A percentile compares a stretch with the other conserved stretches of the same genome.
Evolutionary conservation across 2,329 filamentous ascomycete genomes (phyloP).

Genomic region (Aspergillus carbonarius): DNA sequence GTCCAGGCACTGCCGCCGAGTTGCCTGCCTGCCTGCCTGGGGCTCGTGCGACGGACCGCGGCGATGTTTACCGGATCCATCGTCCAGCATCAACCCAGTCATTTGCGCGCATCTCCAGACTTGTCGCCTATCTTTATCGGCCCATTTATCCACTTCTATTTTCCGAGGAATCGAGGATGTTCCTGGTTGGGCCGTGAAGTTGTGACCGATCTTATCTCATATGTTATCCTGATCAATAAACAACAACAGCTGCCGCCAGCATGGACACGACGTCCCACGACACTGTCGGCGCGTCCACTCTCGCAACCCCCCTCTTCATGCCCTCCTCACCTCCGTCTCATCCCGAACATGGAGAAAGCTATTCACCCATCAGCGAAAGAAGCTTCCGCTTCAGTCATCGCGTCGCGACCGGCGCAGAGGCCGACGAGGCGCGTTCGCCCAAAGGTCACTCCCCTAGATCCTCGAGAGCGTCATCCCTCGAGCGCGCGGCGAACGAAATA

Average conservation of each 20-base stretch:
- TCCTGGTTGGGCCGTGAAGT: neutral
- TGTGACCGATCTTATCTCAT: neutral
- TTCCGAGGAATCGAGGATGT: neutral
- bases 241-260: conserved; percentile 11
- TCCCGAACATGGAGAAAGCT: conserved; percentile 17
- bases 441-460: conserved; percentile 13
- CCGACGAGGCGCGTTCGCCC: conserved; percentile 13
- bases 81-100: neutral
- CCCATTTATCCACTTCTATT: neutral
- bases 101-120: neutral
- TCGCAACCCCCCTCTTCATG: conserved; percentile 39
- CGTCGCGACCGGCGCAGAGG: neutral
- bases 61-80: neutral
- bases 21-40: neutral
- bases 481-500: conserved; percentile 32
- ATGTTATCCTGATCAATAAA: neutral
- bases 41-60: neutral
- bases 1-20: neutral
- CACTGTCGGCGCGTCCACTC: conserved; percentile 41
- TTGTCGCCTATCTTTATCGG: neutral
- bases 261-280: conserved; percentile 45
- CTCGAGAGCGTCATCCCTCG: conserved; percentile 22
- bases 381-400: conserved; percentile 19
- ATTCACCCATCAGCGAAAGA: conserved; percentile 23
- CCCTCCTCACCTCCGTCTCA: conserved; percentile 35